These are phyloP conservation scores for Farysia itapuensis DNA, from an alignment of 1,284 basidiomycete species.

Conservation along the genomic window DNA sequence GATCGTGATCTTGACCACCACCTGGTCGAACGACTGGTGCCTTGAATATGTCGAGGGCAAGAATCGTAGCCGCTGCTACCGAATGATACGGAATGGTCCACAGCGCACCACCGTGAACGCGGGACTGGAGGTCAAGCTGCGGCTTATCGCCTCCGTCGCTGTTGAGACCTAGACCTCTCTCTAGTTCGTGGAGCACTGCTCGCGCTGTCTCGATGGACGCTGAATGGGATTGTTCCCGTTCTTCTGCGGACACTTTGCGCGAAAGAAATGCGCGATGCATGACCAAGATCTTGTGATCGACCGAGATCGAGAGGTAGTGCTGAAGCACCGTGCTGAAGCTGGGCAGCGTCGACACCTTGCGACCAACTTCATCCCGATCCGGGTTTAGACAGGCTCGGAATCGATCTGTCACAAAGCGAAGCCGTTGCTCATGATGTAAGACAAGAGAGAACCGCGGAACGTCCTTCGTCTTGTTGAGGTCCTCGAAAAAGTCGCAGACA, in stretches of 20 bases:
- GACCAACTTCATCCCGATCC: conserved; percentile 1
- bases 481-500: conserved; percentile 37
- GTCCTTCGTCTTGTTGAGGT: conserved; percentile 28
- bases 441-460: conserved; percentile 19
- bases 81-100: conserved; percentile 45
- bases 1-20: not conserved
- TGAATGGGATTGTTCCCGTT: conserved; percentile 23
- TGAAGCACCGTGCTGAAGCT: conserved; percentile 32
- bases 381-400: conserved; percentile 29
- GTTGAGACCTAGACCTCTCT: conserved; percentile 25
- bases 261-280: conserved; percentile 43
- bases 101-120: conserved; percentile 33
- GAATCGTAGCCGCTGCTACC: conserved; percentile 34
- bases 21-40: not conserved
- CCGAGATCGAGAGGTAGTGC: conserved; percentile 40
- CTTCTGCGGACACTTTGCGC: conserved; percentile 16
- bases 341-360: conserved; percentile 7
- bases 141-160: conserved; percentile 18
- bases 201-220: conserved; percentile 37
- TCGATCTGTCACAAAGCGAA: conserved; percentile 34
- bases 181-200: conserved; percentile 29
- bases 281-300: conserved; percentile 40
- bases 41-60: conserved; percentile 37
- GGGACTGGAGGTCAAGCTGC: conserved; percentile 29
- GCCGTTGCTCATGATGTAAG: conserved; percentile 23